phyloP scores from a whole-genome alignment of 2,329 filamentous ascomycete genomes.

The Parasarocladium wereldwijsianum region DNA sequence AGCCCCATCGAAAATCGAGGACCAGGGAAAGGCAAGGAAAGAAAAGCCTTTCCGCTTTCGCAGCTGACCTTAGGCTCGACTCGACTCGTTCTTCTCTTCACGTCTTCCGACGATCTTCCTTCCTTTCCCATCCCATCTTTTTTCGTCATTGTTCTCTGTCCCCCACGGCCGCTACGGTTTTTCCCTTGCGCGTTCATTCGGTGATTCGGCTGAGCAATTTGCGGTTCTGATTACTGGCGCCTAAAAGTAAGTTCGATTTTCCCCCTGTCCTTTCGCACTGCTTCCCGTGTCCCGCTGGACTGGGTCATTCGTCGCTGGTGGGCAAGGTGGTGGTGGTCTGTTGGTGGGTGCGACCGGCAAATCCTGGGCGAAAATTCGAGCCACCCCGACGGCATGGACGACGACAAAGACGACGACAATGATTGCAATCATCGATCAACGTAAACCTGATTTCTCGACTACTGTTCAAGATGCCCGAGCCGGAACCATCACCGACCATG shows the following conservation, averaged over 20 bases:
- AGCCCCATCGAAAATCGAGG: conserved; percentile 3
- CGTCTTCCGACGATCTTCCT: conserved; percentile 12
- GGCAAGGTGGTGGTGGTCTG: conserved; percentile 3
- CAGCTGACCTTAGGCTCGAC: conserved; percentile 14
- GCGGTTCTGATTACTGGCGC: conserved; percentile 34
- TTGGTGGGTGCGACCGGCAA: conserved; percentile 4
- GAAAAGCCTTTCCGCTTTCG: conserved; percentile 21
- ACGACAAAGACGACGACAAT: background rate
- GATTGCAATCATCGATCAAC: too few relatives aligned
- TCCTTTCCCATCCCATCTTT: conserved; percentile 20
- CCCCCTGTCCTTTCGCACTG: conserved; percentile 5
- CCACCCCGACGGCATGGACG: conserved; percentile 1
- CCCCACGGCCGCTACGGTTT: conserved; percentile 25
- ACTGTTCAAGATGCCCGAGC: too few relatives aligned
- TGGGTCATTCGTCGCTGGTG: conserved; percentile 8
- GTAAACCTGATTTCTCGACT: too few relatives aligned
- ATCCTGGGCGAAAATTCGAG: background rate
- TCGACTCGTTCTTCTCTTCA: conserved; percentile 16
- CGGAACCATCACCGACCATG: too few relatives aligned
- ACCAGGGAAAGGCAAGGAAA: conserved; percentile 8
- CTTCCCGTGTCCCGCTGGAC: conserved; percentile 8
- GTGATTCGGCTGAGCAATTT: conserved; percentile 26
- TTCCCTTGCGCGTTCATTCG: conserved; percentile 33
- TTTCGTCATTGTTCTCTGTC: conserved; percentile 11
- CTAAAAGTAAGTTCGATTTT: conserved; percentile 33